Percentiles rank a stretch among this genome's conserved stretches.
These are phyloP conservation scores for Abrus precatorius DNA, from an alignment of 306 rosid species.

Conservation along the genomic window DNA sequence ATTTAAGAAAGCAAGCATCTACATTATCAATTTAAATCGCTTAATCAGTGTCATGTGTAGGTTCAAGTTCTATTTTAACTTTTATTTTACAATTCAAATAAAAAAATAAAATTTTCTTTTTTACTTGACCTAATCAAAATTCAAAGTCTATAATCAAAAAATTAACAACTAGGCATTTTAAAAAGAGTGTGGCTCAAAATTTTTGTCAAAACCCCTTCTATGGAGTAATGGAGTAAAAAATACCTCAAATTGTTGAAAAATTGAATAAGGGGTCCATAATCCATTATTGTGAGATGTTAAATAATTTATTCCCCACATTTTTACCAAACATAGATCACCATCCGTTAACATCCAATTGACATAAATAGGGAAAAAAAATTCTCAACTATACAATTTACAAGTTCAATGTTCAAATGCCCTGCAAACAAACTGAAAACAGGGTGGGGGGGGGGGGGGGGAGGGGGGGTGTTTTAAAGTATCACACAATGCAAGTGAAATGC, in stretches of 20 bases:
- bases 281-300: neutral
- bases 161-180: neutral
- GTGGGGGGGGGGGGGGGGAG: too few relatives aligned
- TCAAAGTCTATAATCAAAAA: neutral
- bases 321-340: neutral
- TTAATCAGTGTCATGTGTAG: too few relatives aligned
- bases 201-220: neutral
- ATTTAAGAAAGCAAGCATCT: neutral
- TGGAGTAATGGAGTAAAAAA: neutral
- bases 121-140: too few relatives aligned
- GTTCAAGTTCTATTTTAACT: too few relatives aligned
- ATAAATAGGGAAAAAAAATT: neutral
- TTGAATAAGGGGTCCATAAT: neutral
- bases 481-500: neutral
- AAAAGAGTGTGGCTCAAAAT: neutral
- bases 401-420: neutral
- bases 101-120: too few relatives aligned
- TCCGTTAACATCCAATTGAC: neutral
- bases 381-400: neutral
- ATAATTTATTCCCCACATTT: neutral
- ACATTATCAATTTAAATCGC: neutral
- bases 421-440: neutral
- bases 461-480: neutral
- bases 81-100: too few relatives aligned
- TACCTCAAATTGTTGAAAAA: neutral